Conservation (phyloP, 768 basidiomycete species). For the Boletus rubescentipes region DNA sequence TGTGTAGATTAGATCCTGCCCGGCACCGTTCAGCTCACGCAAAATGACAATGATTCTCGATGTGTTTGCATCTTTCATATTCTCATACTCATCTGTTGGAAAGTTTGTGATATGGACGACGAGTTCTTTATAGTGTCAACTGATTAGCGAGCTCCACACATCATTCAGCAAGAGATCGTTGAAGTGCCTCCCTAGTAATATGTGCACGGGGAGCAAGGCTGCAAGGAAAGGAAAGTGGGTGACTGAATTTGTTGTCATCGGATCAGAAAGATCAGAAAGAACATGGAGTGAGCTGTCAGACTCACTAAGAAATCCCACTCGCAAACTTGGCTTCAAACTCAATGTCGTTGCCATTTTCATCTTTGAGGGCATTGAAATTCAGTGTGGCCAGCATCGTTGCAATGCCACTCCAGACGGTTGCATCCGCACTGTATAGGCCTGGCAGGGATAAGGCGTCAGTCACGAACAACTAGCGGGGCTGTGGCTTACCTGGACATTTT, state of each 20-base stretch:
- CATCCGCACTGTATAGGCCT: background rate
- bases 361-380: background rate
- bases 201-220: background rate
- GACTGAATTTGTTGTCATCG: background rate
- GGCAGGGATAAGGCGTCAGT: background rate
- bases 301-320: background rate
- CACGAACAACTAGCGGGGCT: background rate
- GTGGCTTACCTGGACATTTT: background rate
- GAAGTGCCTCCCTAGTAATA: background rate
- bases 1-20: too few relatives aligned
- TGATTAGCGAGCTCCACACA: too few relatives aligned
- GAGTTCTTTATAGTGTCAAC: too few relatives aligned
- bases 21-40: too few relatives aligned
- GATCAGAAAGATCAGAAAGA: too few relatives aligned
- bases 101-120: too few relatives aligned
- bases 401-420: background rate
- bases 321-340: conserved; percentile 1
- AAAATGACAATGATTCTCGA: too few relatives aligned
- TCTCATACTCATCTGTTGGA: too few relatives aligned
- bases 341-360: background rate
- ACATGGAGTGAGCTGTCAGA: too few relatives aligned
- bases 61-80: too few relatives aligned
- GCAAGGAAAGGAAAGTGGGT: background rate
- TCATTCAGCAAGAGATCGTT: background rate
- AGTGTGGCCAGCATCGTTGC: background rate